These are phyloP conservation scores for Vicia sativa DNA, from an alignment of 306 rosid genomes.

Conservation along the genomic window DNA sequence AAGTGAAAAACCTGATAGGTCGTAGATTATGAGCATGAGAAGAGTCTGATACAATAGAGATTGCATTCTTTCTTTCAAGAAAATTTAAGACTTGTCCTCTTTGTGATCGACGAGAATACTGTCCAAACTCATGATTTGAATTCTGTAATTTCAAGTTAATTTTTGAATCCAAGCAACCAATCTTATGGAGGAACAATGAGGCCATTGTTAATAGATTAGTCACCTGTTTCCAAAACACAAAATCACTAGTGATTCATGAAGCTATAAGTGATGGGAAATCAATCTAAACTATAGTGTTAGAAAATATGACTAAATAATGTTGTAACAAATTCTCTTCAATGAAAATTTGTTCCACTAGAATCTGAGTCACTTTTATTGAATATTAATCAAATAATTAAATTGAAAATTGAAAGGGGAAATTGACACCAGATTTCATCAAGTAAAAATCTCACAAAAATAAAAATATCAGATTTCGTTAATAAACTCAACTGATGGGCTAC, in stretches of 20 bases:
- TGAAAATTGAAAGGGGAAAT: too few species aligned
- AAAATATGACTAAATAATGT: background rate
- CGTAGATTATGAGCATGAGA: background rate
- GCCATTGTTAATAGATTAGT: background rate
- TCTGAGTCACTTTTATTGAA: too few species aligned
- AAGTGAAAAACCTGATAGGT: conserved; percentile 4
- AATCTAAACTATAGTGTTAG: background rate
- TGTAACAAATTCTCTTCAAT: too few species aligned
- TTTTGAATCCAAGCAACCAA: background rate
- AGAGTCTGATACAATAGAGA: background rate
- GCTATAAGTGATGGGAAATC: background rate
- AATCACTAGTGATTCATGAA: background rate
- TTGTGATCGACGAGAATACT: background rate
- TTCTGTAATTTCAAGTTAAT: background rate
- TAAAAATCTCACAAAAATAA: too few species aligned
- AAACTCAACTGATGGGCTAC: too few species aligned
- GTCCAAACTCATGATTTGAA: background rate
- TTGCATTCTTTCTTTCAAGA: background rate
- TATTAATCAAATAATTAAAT: too few species aligned
- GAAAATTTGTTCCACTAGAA: too few species aligned
- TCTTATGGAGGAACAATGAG: background rate
- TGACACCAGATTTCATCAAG: too few species aligned
- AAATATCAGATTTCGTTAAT: too few species aligned
- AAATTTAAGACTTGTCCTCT: background rate
- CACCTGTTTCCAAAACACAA: background rate